Percentiles rank a stretch among this genome's conserved stretches.
phyloP scores from a whole-genome alignment of 495 filamentous ascomycete species.

The Chaetomium cochliodes region DNA sequence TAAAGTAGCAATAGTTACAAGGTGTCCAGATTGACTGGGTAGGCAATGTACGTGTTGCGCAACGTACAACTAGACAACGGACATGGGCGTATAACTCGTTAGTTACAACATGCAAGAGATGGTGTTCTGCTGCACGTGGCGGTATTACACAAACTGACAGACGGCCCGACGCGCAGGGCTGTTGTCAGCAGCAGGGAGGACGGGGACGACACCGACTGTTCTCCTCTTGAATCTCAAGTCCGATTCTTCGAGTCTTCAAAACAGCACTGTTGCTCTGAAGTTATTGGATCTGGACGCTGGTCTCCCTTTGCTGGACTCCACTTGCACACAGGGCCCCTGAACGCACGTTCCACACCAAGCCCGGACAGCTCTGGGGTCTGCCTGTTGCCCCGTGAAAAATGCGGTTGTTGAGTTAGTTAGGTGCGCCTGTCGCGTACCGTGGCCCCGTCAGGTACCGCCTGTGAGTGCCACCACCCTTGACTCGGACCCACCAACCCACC shows the following conservation, averaged over 20 bases:
- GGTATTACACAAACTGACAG: background rate
- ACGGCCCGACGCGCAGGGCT: background rate
- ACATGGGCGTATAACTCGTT: background rate
- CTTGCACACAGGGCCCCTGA: slow-evolving; percentile 10
- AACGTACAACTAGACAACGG: background rate
- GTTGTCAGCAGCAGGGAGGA: background rate
- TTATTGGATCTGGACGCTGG: slow-evolving; percentile 2
- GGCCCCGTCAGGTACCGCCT: slow-evolving; percentile 11
- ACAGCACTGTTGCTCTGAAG: background rate
- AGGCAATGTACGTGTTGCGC: background rate
- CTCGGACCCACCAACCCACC: slow-evolving; percentile 19
- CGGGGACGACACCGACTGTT: background rate
- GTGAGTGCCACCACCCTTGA: slow-evolving; percentile 2
- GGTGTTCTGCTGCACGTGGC: background rate
- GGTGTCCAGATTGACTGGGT: background rate
- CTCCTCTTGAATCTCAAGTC: background rate
- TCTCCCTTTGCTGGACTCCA: slow-evolving; percentile 16
- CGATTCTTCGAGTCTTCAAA: background rate
- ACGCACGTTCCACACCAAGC: slow-evolving; percentile 7
- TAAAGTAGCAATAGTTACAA: no score
- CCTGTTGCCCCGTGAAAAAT: slow-evolving; percentile 31
- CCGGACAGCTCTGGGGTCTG: background rate
- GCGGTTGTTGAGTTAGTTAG: slow-evolving; percentile 15
- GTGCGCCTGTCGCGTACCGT: slow-evolving; percentile 8
- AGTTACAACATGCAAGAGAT: background rate